A percentile compares a stretch with the other conserved stretches of the same genome.
phyloP scores from a whole-genome alignment of 257 asterid genomes.

The Nicotiana noctiflora region DNA sequence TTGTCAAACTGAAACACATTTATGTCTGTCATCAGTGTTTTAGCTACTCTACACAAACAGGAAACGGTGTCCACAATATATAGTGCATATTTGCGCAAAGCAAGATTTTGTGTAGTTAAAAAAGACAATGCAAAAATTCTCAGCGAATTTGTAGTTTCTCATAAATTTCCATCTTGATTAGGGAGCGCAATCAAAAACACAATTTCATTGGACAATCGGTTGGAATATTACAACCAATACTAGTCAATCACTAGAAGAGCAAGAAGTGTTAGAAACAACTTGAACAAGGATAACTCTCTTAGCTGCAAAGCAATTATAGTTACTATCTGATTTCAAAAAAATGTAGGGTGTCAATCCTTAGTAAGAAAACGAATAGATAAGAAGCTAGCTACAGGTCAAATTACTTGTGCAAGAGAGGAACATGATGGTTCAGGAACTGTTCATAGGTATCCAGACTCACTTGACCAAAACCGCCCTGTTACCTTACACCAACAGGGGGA shows the following conservation, averaged over 20 bases:
- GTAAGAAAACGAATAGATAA: background rate
- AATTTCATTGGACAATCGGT: background rate
- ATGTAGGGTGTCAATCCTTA: background rate
- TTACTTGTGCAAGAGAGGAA: background rate
- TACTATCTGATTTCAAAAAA: background rate
- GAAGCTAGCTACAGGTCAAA: background rate
- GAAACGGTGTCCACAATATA: background rate
- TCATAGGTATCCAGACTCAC: background rate
- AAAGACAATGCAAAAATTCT: background rate
- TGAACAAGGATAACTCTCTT: background rate
- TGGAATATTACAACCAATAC: background rate
- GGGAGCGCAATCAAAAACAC: background rate
- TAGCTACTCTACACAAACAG: background rate
- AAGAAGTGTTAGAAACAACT: background rate
- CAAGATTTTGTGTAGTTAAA: background rate
- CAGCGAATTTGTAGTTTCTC: background rate
- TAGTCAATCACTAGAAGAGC: background rate
- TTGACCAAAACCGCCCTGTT: background rate
- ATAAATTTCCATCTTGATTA: background rate
- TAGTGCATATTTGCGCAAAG: background rate
- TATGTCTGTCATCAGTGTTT: background rate
- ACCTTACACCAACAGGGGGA: background rate
- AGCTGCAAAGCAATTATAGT: background rate
- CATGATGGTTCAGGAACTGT: background rate
- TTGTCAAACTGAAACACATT: constrained; percentile 17